These are phyloP conservation scores for Debaryomyces nepalensis DNA, from an alignment of 1,139 yeast species.

Conservation along the genomic window DNA sequence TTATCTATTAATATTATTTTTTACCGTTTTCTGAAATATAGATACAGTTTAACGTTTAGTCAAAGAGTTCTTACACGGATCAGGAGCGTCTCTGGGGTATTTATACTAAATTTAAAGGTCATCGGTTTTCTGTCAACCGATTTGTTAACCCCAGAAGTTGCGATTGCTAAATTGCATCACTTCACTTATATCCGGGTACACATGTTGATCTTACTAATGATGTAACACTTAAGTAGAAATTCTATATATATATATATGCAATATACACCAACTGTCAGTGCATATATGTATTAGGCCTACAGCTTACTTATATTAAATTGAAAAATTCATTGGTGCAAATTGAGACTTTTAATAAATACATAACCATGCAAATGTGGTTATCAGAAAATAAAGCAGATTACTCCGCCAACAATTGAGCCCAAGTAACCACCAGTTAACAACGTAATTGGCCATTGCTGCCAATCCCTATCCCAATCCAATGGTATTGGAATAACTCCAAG, in stretches of 20 bases:
- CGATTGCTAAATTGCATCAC: conserved; percentile 8
- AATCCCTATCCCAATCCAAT: conserved; percentile 95
- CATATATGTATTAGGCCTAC: too few species aligned
- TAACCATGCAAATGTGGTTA: neutral
- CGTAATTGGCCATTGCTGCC: conserved; percentile 98
- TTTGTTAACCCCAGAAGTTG: conserved; percentile 1
- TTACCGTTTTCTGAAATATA: neutral
- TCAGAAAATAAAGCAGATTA: conserved; percentile 17
- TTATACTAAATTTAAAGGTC: conserved; percentile 5
- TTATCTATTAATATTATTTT: conserved; percentile 1
- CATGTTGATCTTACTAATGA: neutral
- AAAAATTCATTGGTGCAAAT: neutral
- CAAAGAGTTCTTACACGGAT: neutral
- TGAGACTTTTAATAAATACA: neutral
- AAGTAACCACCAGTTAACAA: conserved; percentile 76
- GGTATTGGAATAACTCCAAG: conserved; percentile 93
- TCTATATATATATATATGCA: neutral
- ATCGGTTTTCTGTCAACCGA: conserved; percentile 11
- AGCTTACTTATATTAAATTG: neutral
- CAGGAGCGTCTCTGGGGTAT: neutral
- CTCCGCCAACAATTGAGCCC: conserved; percentile 67
- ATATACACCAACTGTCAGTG: too few species aligned
- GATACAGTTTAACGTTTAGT: too few species aligned
- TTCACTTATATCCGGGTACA: neutral
- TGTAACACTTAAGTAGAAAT: neutral